Evolutionary conservation across 2,329 filamentous ascomycete genomes (phyloP), one percentile per base, ranked within the genome.

Genomic region (Fusarium begoniae): DNA sequence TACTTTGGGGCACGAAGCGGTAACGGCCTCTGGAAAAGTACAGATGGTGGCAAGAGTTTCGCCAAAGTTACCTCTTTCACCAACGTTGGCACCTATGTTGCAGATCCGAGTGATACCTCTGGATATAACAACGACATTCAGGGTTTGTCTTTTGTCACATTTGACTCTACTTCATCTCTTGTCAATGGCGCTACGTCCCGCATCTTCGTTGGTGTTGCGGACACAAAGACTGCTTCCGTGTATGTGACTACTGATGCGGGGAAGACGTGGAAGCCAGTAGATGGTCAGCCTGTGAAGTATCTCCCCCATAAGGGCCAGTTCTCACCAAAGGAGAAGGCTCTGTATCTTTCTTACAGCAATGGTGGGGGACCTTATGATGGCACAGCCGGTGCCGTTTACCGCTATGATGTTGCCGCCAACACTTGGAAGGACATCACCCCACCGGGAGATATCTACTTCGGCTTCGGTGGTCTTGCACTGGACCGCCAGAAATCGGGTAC

Each of bases 1-100:
- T 90, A 88, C 77, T 89, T 90, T 63, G 89, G 89, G 6, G 87
- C 89, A 4, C 84, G 89, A 48, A 90, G 87, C 66, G 89, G 88
- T 11, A 86, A 90, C 40, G 89, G 89, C 6, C 81, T 91, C 6
- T 90, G 87, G 85, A 89, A 88, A 79, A 89, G 86, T 63, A 87
- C 85, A 8, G 86, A 91, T 70, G 86, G 84, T 18, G 89, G 88
- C n/a, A 84, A 78, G 32, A 87, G 85, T 17, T 90, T 88, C 78
- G 74, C 79, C 30, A 88, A 89, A 68, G 88, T 90, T 7, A 80
- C 83, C 2, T 83, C 84, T 2, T 89, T 89, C 78, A 87, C 83
- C 17, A 86, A 85, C 63, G 82, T 85, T 8, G 89, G 89, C 35
- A 86, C 85, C 4, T 90, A 81, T 68, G 79, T 83, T 12, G 81